Evolutionary conservation across 805 yeast species (phyloP).

Genomic region (Brettanomyces sp.): DNA sequence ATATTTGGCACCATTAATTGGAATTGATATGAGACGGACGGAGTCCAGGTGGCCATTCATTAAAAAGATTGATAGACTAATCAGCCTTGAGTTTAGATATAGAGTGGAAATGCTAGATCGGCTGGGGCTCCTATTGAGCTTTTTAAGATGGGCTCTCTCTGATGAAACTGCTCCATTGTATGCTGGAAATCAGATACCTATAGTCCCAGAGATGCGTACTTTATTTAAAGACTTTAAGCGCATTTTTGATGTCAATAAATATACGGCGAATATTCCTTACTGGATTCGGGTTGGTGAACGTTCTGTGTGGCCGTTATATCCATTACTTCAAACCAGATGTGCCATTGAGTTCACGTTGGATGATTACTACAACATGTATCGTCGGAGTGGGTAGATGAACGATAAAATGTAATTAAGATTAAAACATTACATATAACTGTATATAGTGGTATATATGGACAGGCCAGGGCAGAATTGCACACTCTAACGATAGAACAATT

Average conservation of each 20-base stretch:
- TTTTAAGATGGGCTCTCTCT: constrained; percentile 65
- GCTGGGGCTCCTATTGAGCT: constrained; percentile 62
- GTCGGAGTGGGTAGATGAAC: constrained; percentile 9
- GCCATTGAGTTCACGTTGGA: constrained; percentile 85
- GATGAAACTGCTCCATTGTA: constrained; percentile 82
- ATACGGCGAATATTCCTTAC: constrained; percentile 66
- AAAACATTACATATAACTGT: neutral
- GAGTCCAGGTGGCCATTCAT: constrained; percentile 25
- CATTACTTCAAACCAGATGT: constrained; percentile 79
- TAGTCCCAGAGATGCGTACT: constrained; percentile 78
- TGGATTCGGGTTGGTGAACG: constrained; percentile 89
- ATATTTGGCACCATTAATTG: constrained; percentile 80
- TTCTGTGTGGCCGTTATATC: constrained; percentile 87
- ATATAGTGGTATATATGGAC: neutral
- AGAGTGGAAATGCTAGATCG: constrained; percentile 72
- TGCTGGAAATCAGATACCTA: constrained; percentile 70
- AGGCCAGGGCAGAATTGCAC: neutral
- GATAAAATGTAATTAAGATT: neutral
- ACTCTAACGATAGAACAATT: constrained; percentile 32
- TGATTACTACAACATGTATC: constrained; percentile 43
- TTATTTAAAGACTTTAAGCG: constrained; percentile 63
- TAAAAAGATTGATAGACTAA: constrained; percentile 35
- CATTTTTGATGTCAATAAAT: constrained; percentile 67
- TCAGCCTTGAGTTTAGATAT: constrained; percentile 76
- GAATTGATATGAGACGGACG: constrained; percentile 70